These are phyloP conservation scores for Tricholoma furcatifolium DNA, from an alignment of 768 basidiomycete genomes.

Conservation along the genomic window DNA sequence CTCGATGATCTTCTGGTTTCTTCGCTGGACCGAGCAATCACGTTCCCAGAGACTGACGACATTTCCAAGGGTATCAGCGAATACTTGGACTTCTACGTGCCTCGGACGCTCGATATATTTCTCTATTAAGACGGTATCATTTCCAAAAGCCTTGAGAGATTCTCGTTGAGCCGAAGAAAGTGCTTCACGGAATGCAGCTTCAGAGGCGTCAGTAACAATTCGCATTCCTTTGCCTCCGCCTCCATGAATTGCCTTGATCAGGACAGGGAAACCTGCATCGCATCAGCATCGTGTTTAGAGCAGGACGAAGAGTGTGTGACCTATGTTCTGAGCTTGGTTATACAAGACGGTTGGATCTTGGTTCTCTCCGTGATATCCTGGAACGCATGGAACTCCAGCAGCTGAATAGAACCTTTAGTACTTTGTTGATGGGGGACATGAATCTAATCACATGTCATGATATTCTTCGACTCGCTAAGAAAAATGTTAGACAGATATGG, in stretches of 20 bases:
- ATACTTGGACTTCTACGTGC: slow-evolving; percentile 94
- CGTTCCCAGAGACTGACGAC: slow-evolving; percentile 95
- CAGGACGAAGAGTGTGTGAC: slow-evolving; percentile 26
- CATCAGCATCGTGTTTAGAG: background rate
- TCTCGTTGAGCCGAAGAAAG: slow-evolving; percentile 88
- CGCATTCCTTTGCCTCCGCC: slow-evolving; percentile 98
- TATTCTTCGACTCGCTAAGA: slow-evolving; percentile 89
- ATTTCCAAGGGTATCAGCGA: slow-evolving; percentile 78
- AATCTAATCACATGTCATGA: slow-evolving; percentile 68
- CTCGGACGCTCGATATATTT: slow-evolving; percentile 85
- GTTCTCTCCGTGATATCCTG: slow-evolving; percentile 86
- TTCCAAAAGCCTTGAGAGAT: slow-evolving; percentile 83
- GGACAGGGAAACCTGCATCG: slow-evolving; percentile 72
- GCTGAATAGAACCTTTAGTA: slow-evolving; percentile 34
- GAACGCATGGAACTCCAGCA: slow-evolving; percentile 90
- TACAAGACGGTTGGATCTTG: slow-evolving; percentile 75
- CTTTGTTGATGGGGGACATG: background rate
- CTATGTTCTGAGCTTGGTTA: slow-evolving; percentile 69
- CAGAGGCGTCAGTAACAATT: slow-evolving; percentile 54
- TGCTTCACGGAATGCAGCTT: slow-evolving; percentile 75
- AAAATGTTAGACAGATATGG: background rate
- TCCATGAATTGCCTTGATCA: slow-evolving; percentile 96
- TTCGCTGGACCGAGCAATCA: slow-evolving; percentile 87
- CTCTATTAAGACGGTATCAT: slow-evolving; percentile 85
- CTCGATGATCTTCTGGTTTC: slow-evolving; percentile 96